phyloP scores from a whole-genome alignment of 768 basidiomycete species.

The Mrakia gelida region DNA sequence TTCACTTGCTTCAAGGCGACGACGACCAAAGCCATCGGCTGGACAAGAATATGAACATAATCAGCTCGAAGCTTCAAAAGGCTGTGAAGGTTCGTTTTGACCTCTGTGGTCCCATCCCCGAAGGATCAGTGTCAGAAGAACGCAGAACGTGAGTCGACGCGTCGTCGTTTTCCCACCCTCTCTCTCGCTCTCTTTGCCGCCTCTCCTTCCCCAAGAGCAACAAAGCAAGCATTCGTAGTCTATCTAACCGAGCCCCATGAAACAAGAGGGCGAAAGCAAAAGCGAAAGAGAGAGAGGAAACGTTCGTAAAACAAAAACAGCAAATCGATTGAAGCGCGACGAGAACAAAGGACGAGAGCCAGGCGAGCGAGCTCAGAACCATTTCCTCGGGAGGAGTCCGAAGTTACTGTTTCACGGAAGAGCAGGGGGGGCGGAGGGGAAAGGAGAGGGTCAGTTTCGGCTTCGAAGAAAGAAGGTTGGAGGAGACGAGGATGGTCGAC shows the following conservation, averaged over 20 bases:
- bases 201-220: no score
- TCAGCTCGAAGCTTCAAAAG: neutral
- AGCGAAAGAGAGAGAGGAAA: neutral
- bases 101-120: no score
- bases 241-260: no score
- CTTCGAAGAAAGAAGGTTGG: no score
- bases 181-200: no score
- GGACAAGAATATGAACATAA: neutral
- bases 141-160: no score
- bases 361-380: constrained; percentile 9
- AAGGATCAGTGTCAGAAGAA: no score
- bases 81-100: neutral
- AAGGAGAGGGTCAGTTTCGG: neutral
- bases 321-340: neutral
- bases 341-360: neutral
- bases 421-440: neutral
- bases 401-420: neutral
- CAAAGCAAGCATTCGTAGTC: no score
- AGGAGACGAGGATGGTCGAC: neutral
- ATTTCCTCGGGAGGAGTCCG: neutral
- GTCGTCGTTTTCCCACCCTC: no score
- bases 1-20: no score
- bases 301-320: neutral
- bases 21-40: neutral
- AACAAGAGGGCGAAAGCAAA: neutral